Base-by-base conservation (phyloP, 2,329 filamentous ascomycete species). In the Exophiala sp. region DNA sequence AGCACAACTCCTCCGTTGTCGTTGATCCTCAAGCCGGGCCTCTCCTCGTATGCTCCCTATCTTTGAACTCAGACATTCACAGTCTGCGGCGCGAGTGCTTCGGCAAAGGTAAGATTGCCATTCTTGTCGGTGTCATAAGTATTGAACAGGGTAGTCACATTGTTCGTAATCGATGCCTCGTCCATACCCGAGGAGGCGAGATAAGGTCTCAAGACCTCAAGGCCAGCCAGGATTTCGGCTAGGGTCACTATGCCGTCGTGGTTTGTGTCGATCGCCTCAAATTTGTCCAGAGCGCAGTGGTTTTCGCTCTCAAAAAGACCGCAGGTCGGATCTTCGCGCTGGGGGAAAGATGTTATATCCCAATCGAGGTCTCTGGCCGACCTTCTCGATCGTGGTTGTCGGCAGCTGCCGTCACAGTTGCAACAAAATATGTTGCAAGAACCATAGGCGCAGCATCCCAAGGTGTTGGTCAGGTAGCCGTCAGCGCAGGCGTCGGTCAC, bases 341-440 rank as follows among this genome's bases (percentile, higher is more conserved):
- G 18, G 14, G 10, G 29, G 33, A 16, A 29, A 48, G 21, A 4
- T 35, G 33, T 40, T 6, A 11, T 3, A 14, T 33, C 45, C n/a
- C 6, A 34, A 21, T 16, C 18, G 24, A 38, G 46, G 34, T 18
- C 46, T 34, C 46, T 38, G 9, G 38, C 46, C 2, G 32, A 21
- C 46, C 46, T 34, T 12, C 18, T 48, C 39, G 18, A 1, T 40
- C 2, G 46, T 21, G 20, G 9, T 34, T 21, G 9, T 21, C 5
- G 6, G 39, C 33, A 48, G 12, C 46, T 33, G 3, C 33, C 46
- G n/a, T 48, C 46, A 20, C 46, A 48, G 20, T 48, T 48, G 7
- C 46, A 48, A 34, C 46, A 48, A 33, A 48, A 48, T 9, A 48
- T 48, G 14, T 48, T 48, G 46, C 46, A 48, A 34, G n/a, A 18